A percentile compares a stretch with the other conserved stretches of the same genome.
Conservation (phyloP, 2,329 filamentous ascomycete species). For the Aspergillus vadensis region DNA sequence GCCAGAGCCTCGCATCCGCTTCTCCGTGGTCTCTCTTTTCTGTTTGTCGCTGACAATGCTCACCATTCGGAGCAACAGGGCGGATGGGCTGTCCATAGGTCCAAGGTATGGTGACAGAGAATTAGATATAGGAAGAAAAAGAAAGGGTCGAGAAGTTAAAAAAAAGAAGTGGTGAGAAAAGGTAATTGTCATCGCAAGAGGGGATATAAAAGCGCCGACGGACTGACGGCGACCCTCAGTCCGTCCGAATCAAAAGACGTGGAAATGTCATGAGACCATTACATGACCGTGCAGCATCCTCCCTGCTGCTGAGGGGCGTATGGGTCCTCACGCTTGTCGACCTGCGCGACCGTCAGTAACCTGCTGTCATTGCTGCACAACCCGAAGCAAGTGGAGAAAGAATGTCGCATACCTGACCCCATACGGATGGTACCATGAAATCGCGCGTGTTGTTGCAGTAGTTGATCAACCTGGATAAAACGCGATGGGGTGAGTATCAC, state of each 20-base stretch:
- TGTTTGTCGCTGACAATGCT: constrained; percentile 7
- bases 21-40: constrained; percentile 2
- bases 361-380: neutral
- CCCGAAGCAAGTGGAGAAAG: neutral
- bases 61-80: constrained; percentile 4
- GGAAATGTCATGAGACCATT: constrained; percentile 41
- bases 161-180: neutral
- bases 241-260: constrained; percentile 20
- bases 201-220: constrained; percentile 22
- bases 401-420: constrained; percentile 67
- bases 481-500: constrained; percentile 2
- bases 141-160: constrained; percentile 17
- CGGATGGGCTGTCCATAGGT: constrained; percentile 15
- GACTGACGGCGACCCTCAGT: constrained; percentile 28
- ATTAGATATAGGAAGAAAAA: constrained; percentile 20
- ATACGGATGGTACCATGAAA: constrained; percentile 98
- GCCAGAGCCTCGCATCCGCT: no score
- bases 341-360: constrained; percentile 46
- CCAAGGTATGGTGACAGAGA: constrained; percentile 21
- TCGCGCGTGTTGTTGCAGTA: constrained; percentile 98
- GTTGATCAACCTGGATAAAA: constrained; percentile 75
- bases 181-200: constrained; percentile 20
- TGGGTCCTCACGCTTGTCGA: constrained; percentile 95
- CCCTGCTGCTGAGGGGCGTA: constrained; percentile 92
- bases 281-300: constrained; percentile 97